Percentiles rank a stretch among this genome's conserved stretches.
phyloP scores from a whole-genome alignment of 352 stramenopile genomes.

The Paralagenidium karlingii region DNA sequence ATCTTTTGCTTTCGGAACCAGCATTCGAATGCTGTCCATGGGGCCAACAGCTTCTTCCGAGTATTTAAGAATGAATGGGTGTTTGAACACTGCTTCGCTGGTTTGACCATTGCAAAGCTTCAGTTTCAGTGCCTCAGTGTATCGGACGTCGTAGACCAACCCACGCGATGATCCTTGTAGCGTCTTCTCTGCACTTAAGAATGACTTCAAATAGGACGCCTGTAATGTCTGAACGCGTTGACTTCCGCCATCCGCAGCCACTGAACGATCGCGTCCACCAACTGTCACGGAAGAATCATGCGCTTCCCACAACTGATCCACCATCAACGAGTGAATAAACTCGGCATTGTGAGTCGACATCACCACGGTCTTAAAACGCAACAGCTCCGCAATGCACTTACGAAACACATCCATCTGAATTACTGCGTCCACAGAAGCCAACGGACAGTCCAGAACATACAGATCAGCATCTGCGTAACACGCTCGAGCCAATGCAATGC shows the following conservation, averaged over 20 bases:
- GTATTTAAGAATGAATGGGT: neutral
- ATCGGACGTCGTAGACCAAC: constrained; percentile 3
- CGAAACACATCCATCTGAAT: constrained; percentile 42
- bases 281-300: constrained; percentile 10
- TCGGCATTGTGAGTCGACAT: constrained; percentile 42
- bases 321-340: constrained; percentile 24
- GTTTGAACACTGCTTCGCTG: too few species aligned
- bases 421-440: constrained; percentile 40
- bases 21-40: constrained; percentile 2
- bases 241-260: too few species aligned
- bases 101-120: too few species aligned
- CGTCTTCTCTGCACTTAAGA: neutral
- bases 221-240: too few species aligned
- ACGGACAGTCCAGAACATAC: constrained; percentile 32
- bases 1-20: constrained; percentile 4
- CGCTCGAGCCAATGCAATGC: constrained; percentile 35
- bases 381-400: constrained; percentile 32
- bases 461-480: constrained; percentile 42
- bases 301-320: constrained; percentile 18
- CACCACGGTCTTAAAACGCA: constrained; percentile 37
- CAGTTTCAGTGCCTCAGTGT: too few species aligned
- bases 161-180: constrained; percentile 7
- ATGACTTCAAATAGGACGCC: neutral
- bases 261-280: constrained; percentile 9
- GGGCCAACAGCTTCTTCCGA: too few species aligned